Evolutionary conservation across 768 basidiomycete genomes (phyloP).

Genomic region (Infundibulicybe gibba): DNA sequence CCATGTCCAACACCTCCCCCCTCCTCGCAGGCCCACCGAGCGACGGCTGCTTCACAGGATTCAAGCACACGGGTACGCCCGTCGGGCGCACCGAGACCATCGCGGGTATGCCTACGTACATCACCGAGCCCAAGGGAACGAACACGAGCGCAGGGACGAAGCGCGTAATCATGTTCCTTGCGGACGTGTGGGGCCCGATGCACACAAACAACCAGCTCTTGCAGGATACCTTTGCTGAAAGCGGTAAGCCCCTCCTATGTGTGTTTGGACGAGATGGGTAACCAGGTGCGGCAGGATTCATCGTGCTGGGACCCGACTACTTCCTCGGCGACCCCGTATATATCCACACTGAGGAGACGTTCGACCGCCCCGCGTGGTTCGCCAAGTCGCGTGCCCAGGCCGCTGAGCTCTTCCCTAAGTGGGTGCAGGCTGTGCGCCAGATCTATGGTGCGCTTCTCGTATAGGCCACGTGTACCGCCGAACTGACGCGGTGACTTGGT

Average conservation of each 20-base stretch:
- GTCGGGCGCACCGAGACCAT: constrained; percentile 26
- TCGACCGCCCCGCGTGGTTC: constrained; percentile 31
- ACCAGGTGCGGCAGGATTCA: constrained; percentile 30
- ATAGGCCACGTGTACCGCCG: not conserved
- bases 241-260: constrained; percentile 27
- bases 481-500: not conserved
- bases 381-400: constrained; percentile 25
- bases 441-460: constrained; percentile 29
- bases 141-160: not conserved
- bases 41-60: constrained; percentile 39
- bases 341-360: constrained; percentile 26
- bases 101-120: constrained; percentile 37
- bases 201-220: constrained; percentile 47
- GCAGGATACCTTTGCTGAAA: constrained; percentile 48
- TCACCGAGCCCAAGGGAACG: constrained; percentile 27
- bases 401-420: constrained; percentile 30
- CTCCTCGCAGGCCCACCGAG: constrained; percentile 29
- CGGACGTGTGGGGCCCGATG: constrained; percentile 48
- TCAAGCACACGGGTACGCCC: constrained; percentile 39
- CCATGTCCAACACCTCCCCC: not conserved
- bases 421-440: constrained; percentile 40
- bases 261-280: not conserved
- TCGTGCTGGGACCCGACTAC: constrained; percentile 48
- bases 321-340: constrained; percentile 47
- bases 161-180: constrained; percentile 44